A percentile compares a stretch with the other conserved stretches of the same genome.
Conservation (phyloP, 2,329 filamentous ascomycete species). For the Fusarium sterilihyphosum region DNA sequence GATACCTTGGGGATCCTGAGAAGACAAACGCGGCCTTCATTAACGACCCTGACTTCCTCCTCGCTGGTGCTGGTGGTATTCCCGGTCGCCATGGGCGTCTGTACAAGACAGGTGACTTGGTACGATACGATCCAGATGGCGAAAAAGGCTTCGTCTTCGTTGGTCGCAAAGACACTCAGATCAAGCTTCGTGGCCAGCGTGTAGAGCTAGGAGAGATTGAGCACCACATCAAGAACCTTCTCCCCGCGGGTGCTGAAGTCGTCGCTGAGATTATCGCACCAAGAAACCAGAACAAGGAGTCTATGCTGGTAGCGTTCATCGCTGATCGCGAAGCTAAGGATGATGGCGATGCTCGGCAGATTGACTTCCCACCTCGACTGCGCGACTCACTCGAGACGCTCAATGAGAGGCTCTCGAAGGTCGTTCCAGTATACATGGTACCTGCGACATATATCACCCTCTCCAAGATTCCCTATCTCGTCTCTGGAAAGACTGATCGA, state of each 20-base stretch:
- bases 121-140: conserved; percentile 62
- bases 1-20: conserved; percentile 67
- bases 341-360: conserved; percentile 24
- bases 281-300: conserved; percentile 47
- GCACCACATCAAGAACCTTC: conserved; percentile 54
- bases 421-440: conserved; percentile 39
- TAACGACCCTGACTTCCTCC: conserved; percentile 62
- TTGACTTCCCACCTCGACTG: conserved; percentile 35
- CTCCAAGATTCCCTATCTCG: conserved; percentile 39
- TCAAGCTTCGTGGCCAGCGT: conserved; percentile 73
- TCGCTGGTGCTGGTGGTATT: conserved; percentile 48
- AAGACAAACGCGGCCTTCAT: conserved; percentile 70
- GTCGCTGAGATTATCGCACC: conserved; percentile 60
- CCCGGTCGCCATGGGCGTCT: conserved; percentile 56
- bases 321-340: conserved; percentile 34
- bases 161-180: conserved; percentile 73
- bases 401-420: conserved; percentile 35
- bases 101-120: conserved; percentile 70
- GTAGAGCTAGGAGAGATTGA: conserved; percentile 69
- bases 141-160: conserved; percentile 66
- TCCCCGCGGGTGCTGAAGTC: conserved; percentile 54
- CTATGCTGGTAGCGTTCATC: conserved; percentile 40
- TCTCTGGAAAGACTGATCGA: conserved; percentile 41
- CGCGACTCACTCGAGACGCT: conserved; percentile 26
- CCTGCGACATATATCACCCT: conserved; percentile 36